phyloP scores from a whole-genome alignment of 1,284 basidiomycete genomes.

The Heterobasidion parviporum region DNA sequence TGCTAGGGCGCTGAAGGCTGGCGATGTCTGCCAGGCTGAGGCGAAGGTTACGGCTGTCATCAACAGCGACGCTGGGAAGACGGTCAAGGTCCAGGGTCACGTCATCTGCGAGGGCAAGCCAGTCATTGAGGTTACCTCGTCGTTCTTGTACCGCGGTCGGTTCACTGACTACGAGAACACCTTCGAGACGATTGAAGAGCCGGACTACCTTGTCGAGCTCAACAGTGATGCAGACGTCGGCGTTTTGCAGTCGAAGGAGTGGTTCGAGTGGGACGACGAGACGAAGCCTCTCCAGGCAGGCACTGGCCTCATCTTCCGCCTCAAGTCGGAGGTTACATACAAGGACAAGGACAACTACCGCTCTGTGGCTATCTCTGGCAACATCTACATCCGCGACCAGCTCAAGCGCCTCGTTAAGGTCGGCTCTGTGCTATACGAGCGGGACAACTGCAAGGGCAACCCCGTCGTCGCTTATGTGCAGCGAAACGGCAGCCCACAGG shows the following conservation, averaged over 20 bases:
- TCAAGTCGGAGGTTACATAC: constrained; percentile 81
- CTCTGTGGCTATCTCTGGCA: constrained; percentile 77
- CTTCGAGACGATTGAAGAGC: constrained; percentile 87
- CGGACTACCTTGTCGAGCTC: constrained; percentile 79
- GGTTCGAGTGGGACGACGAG: constrained; percentile 94
- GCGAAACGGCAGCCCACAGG: constrained; percentile 79
- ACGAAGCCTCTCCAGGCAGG: constrained; percentile 73
- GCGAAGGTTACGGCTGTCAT: constrained; percentile 86
- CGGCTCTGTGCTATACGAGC: constrained; percentile 80
- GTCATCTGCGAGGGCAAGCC: constrained; percentile 71
- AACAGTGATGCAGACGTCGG: constrained; percentile 78
- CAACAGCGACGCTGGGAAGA: constrained; percentile 90
- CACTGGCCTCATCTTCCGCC: constrained; percentile 83
- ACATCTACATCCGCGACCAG: constrained; percentile 80
- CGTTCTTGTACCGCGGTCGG: constrained; percentile 94
- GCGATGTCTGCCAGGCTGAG: constrained; percentile 87
- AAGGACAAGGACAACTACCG: constrained; percentile 87
- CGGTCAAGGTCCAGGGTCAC: constrained; percentile 85
- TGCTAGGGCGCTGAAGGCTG: constrained; percentile 69
- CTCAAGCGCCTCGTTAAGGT: constrained; percentile 85
- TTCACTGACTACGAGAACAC: constrained; percentile 94
- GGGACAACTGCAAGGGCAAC: constrained; percentile 87
- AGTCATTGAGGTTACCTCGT: constrained; percentile 89
- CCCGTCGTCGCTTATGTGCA: constrained; percentile 91
- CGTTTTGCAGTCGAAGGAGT: constrained; percentile 92